These are phyloP conservation scores for Cutaneotrichosporon curvatum DNA, from an alignment of 1,284 basidiomycete genomes.

Conservation along the genomic window DNA sequence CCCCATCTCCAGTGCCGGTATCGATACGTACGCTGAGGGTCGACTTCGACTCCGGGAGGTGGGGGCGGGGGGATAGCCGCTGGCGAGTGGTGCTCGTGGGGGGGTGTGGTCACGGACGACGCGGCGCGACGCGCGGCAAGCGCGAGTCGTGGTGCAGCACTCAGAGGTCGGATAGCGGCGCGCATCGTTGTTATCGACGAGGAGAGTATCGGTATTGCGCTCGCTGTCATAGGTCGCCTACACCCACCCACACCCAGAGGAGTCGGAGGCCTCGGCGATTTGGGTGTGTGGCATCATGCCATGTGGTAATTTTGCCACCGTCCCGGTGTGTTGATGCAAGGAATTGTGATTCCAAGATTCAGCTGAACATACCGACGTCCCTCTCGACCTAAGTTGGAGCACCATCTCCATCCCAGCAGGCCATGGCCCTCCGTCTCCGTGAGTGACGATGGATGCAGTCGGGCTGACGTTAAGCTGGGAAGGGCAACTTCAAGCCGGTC, in stretches of 20 bases:
- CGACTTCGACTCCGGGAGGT: slow-evolving; percentile 36
- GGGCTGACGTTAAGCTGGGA: slow-evolving; percentile 16
- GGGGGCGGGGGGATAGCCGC: slow-evolving; percentile 14
- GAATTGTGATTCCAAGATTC: too few species aligned
- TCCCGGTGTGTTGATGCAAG: background rate
- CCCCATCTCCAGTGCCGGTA: too few species aligned
- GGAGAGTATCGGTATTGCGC: background rate
- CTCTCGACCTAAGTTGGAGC: too few species aligned
- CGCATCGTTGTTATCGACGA: too few species aligned
- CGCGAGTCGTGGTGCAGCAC: background rate
- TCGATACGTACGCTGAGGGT: slow-evolving; percentile 40
- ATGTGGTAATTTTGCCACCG: background rate
- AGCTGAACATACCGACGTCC: too few species aligned
- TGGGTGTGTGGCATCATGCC: background rate
- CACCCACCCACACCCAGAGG: too few species aligned
- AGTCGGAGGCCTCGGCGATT: background rate
- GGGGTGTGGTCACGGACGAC: slow-evolving; percentile 1
- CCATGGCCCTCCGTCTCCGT: slow-evolving; percentile 24
- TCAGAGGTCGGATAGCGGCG: background rate
- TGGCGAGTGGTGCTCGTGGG: slow-evolving; percentile 15
- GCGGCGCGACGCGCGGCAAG: background rate
- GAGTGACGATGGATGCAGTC: background rate
- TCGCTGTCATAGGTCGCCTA: slow-evolving; percentile 4
- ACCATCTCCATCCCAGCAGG: background rate
- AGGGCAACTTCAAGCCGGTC: slow-evolving; percentile 30